Evolutionary conservation across 495 filamentous ascomycete species (phyloP).

Genomic region (Xylaria scruposa): DNA sequence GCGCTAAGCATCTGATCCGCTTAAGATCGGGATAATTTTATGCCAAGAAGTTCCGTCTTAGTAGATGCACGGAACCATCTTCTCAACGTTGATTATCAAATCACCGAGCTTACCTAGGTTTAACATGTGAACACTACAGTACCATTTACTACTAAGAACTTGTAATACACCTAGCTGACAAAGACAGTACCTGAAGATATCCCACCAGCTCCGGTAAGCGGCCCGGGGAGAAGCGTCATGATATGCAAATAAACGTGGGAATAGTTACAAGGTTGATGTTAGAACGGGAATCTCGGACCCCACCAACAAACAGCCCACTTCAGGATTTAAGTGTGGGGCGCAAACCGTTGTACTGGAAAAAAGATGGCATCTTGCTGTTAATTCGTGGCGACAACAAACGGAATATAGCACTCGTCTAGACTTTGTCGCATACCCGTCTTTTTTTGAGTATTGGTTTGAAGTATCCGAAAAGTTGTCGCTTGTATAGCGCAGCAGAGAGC

Average conservation of each 20-base stretch:
- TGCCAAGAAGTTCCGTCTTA: not conserved
- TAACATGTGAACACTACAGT: not conserved
- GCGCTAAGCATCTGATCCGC: slow-evolving; percentile 3
- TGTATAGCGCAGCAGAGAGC: not conserved
- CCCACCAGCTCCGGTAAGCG: not conserved
- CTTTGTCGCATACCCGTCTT: not conserved
- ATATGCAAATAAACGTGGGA: not conserved
- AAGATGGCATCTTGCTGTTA: not conserved
- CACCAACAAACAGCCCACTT: slow-evolving; percentile 22
- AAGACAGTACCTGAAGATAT: not conserved
- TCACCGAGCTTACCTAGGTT: not conserved
- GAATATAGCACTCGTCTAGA: not conserved
- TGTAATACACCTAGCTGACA: not conserved
- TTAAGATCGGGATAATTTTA: slow-evolving; percentile 20
- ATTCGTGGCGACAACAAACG: not conserved
- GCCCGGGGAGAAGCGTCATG: not conserved
- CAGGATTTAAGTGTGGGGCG: not conserved
- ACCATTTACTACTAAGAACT: not conserved
- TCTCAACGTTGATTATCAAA: not conserved
- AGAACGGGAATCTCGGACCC: slow-evolving; percentile 1
- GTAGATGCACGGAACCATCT: not conserved
- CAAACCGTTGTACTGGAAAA: not conserved
- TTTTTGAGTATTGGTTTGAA: not conserved
- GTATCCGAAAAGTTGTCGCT: not conserved
- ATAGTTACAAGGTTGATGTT: not conserved